These are phyloP conservation scores for Lasiosphaeriaceae sp. DNA, from an alignment of 495 filamentous ascomycete genomes.

Conservation along the genomic window DNA sequence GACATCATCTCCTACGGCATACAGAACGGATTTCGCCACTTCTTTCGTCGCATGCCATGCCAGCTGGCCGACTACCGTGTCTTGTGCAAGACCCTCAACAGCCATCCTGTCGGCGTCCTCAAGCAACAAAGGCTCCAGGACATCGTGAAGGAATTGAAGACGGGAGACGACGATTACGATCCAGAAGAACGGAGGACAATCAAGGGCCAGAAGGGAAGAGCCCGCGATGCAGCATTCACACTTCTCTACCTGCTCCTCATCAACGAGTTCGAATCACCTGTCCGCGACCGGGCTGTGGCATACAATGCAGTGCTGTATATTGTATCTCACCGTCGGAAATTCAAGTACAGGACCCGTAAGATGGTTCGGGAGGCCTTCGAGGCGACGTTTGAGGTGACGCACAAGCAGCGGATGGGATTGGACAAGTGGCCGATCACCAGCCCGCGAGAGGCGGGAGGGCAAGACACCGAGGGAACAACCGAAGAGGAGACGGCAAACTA, in stretches of 20 bases:
- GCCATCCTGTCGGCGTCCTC: not conserved
- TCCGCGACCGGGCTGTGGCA: too few relatives aligned
- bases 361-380: too few relatives aligned
- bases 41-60: not conserved
- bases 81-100: not conserved
- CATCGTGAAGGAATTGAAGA: not conserved
- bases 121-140: not conserved
- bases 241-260: not conserved
- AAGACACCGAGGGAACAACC: too few relatives aligned
- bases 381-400: too few relatives aligned
- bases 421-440: too few relatives aligned
- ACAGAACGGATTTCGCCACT: not conserved
- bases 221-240: not conserved
- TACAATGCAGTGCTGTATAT: too few relatives aligned
- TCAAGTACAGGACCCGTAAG: too few relatives aligned
- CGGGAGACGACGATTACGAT: not conserved
- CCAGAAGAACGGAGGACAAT: not conserved
- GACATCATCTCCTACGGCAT: not conserved
- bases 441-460: too few relatives aligned
- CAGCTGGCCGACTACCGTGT: not conserved
- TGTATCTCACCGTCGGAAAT: too few relatives aligned
- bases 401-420: too few relatives aligned
- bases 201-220: not conserved
- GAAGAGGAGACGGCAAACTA: too few relatives aligned
- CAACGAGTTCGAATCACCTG: too few relatives aligned